Base-by-base conservation (phyloP, 2,329 filamentous ascomycete species). In the Aspergillus neoniger region DNA sequence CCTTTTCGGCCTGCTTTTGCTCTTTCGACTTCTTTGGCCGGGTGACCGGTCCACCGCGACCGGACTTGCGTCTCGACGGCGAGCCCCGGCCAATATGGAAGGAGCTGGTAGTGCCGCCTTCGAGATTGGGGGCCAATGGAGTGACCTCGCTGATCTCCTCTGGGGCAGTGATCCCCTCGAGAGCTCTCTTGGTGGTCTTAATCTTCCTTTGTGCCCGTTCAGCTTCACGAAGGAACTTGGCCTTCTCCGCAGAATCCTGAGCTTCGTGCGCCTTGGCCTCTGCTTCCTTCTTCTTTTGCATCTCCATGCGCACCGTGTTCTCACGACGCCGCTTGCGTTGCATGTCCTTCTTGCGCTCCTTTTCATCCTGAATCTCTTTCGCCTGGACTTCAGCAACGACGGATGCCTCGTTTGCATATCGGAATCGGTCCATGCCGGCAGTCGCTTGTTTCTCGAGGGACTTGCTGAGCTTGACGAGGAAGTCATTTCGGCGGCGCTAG, bases 311-410 rank as follows among this genome's bases (percentile, higher is more conserved):
- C 61, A 96, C 90, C 4, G 92, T 92, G 83, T 97, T 97, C 75
- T 98, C 94, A 17, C 95, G 90, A 47, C 95, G 89, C 62, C 95
- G 87, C 81, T 98, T 99, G 65, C 95, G 90, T 76, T 99, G 95
- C 92, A 99, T 98, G 73, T 99, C 95, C 81, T 99, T 99, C 82
- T 99, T 99, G 66, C 95, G 91, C 78, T 99, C 95, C 80, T 99
- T 99, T 77, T 99, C 95, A 63, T 94, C 92, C 62, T 90, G 90
- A 7, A 97, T 83, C 75, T 97, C 94, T 66, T 92, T 91, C 63
- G 92, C 90, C 67, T 95, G 91, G 2, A 98, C 94, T 69, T 96
- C 90, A 56, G 90, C 86, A 61, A 94, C 85, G 1, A 95, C 94
- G 43, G 90, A 88, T 17, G 91, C 86, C 72, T 92, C 93, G 74